phyloP scores from a whole-genome alignment of 371 early-diverging fungal genomes.

The Rhizopus stolonifer region DNA sequence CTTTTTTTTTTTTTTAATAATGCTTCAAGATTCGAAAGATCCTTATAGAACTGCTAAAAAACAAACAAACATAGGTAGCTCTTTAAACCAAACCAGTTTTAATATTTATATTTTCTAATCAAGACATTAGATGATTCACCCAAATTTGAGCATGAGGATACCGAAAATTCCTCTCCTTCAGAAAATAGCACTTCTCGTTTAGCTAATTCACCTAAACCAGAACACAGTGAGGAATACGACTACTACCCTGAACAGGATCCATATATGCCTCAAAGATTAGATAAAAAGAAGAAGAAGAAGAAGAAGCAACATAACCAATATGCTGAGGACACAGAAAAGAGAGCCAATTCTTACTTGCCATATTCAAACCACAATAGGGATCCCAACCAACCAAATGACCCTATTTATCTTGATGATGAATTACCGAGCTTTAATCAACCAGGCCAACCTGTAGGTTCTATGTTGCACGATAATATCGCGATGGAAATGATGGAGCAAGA shows the following conservation, averaged over 20 bases:
- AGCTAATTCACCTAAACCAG: constrained; percentile 9
- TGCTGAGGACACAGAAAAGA: too few relatives aligned
- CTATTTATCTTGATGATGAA: constrained; percentile 42
- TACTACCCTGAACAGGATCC: constrained; percentile 32
- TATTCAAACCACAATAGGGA: constrained; percentile 40
- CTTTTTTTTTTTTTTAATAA: too few relatives aligned
- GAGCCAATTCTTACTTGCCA: constrained; percentile 44
- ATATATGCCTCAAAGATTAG: constrained; percentile 30
- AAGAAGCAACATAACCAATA: too few relatives aligned
- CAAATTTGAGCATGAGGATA: neutral
- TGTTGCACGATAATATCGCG: constrained; percentile 41
- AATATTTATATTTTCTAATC: neutral
- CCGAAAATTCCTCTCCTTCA: constrained; percentile 37
- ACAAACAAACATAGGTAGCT: constrained; percentile 37
- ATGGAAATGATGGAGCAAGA: constrained; percentile 33
- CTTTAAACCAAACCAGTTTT: neutral
- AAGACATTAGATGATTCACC: neutral
- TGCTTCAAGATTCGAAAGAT: constrained; percentile 12
- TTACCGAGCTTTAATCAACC: constrained; percentile 38
- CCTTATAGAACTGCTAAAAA: constrained; percentile 38
- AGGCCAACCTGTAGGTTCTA: constrained; percentile 24
- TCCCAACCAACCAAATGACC: constrained; percentile 26
- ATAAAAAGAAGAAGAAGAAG: constrained; percentile 16
- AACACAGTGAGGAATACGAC: constrained; percentile 23
- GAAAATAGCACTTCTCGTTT: constrained; percentile 40